A percentile compares a stretch with the other conserved stretches of the same genome.
phyloP scores from a whole-genome alignment of 305 asterid species.

The Solanum hybrid region DNA sequence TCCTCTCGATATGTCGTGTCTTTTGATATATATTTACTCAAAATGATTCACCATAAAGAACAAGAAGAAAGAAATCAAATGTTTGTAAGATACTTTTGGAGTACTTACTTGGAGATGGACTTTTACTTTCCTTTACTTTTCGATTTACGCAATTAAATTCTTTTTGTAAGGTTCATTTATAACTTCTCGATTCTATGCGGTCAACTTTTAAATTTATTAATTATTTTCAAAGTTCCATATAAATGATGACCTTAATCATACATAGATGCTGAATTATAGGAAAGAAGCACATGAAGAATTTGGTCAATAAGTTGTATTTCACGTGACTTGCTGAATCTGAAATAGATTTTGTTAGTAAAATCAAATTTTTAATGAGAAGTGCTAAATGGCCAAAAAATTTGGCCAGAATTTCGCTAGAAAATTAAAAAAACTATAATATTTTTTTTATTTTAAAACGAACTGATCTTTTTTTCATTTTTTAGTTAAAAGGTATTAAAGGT shows the following conservation, averaged over 20 bases:
- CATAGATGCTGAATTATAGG: neutral
- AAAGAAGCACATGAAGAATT: neutral
- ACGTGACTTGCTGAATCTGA: neutral
- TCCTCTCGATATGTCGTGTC: too few relatives aligned
- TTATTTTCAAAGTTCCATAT: neutral
- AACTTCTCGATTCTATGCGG: neutral
- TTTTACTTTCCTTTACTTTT: neutral
- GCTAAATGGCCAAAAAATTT: too few relatives aligned
- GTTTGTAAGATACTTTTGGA: neutral
- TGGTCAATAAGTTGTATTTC: neutral
- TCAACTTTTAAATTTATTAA: neutral
- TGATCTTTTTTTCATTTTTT: too few relatives aligned
- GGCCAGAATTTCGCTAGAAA: too few relatives aligned
- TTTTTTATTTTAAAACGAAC: too few relatives aligned
- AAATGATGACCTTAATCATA: neutral
- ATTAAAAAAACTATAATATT: too few relatives aligned
- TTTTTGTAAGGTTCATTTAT: neutral
- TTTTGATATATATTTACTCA: neutral
- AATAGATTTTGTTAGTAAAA: neutral
- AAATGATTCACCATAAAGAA: neutral
- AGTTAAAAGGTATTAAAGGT: too few relatives aligned
- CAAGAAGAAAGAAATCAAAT: neutral
- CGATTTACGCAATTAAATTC: neutral
- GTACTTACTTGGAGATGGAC: neutral
- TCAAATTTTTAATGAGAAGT: too few relatives aligned